These are phyloP conservation scores for Epichloe festucae DNA, from an alignment of 2,329 filamentous ascomycete genomes.

Conservation along the genomic window DNA sequence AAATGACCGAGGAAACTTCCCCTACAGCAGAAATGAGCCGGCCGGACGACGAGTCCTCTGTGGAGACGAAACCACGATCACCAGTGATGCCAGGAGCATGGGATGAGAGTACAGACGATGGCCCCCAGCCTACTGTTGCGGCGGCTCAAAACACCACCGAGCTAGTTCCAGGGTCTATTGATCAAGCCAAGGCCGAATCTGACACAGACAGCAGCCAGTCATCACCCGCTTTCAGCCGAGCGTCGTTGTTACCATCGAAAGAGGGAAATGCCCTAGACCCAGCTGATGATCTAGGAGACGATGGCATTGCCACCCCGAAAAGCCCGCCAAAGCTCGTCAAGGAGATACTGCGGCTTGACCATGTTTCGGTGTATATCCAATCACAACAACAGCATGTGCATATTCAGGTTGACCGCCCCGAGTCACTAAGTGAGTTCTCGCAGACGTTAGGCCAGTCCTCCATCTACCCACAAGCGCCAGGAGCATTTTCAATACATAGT, in stretches of 20 bases:
- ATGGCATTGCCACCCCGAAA: constrained; percentile 31
- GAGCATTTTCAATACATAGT: constrained; percentile 41
- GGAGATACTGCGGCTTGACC: constrained; percentile 36
- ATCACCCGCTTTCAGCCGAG: constrained; percentile 16
- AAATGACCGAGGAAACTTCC: too few species aligned
- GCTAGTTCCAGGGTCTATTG: background rate
- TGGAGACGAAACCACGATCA: background rate
- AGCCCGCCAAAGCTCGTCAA: constrained; percentile 42
- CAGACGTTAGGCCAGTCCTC: constrained; percentile 23
- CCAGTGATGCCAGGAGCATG: constrained; percentile 38
- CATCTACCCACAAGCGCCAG: constrained; percentile 40
- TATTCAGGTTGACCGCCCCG: constrained; percentile 17
- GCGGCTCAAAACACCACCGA: background rate
- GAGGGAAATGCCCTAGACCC: background rate
- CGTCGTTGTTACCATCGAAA: constrained; percentile 7
- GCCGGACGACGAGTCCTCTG: background rate
- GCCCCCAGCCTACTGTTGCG: background rate
- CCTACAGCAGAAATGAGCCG: background rate
- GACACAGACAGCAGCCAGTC: constrained; percentile 14
- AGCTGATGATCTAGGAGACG: constrained; percentile 5
- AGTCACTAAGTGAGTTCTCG: constrained; percentile 16
- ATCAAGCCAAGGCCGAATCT: background rate
- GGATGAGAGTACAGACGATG: constrained; percentile 20
- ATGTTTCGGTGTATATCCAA: constrained; percentile 42
- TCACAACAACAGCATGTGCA: constrained; percentile 33